Percentiles rank a stretch among this genome's conserved stretches.
These are phyloP conservation scores for Xylaria sp. DNA, from an alignment of 2,329 filamentous ascomycete genomes.

Conservation along the genomic window DNA sequence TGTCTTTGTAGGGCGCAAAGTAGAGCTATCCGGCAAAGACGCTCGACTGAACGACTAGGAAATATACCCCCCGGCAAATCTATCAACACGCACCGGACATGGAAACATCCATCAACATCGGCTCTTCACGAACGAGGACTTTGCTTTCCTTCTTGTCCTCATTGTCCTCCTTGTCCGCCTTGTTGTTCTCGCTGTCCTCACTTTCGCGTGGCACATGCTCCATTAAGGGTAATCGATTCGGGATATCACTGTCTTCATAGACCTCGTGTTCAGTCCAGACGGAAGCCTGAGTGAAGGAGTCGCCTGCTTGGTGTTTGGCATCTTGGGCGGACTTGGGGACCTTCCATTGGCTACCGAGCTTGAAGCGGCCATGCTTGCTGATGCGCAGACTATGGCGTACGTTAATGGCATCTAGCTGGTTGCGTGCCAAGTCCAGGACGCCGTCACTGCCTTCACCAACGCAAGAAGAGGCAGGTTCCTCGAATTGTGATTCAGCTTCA, in stretches of 20 bases:
- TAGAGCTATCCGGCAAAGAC: no score
- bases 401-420: neutral
- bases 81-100: no score
- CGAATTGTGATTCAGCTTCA: neutral
- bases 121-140: no score
- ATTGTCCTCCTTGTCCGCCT: neutral
- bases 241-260: neutral
- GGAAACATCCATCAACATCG: no score
- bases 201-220: no score
- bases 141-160: neutral
- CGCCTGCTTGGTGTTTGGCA: conserved; percentile 1
- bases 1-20: no score
- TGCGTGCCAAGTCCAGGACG: neutral
- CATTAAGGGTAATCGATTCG: no score
- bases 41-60: no score
- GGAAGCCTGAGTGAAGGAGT: neutral
- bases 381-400: conserved; percentile 5
- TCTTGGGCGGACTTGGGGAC: neutral
- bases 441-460: conserved; percentile 1
- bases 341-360: conserved; percentile 15
- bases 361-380: neutral
- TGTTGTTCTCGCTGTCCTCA: neutral
- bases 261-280: neutral
- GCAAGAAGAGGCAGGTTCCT: no score
- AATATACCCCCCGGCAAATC: no score